Percentiles rank a stretch among this genome's conserved stretches.
phyloP scores from a whole-genome alignment of 495 filamentous ascomycete genomes.

The Pyrenula massariospora region DNA sequence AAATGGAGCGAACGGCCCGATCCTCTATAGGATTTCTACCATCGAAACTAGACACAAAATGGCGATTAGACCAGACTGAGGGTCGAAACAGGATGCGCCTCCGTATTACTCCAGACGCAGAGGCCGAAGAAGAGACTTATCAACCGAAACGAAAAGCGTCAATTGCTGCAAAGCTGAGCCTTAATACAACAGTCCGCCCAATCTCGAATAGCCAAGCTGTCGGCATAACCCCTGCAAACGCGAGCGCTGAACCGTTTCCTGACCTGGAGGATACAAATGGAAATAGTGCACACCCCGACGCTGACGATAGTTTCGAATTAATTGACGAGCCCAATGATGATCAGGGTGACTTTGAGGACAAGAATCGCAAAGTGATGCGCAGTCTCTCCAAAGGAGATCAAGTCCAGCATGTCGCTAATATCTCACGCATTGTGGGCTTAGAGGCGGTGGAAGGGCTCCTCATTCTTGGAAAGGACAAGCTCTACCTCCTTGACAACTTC shows the following conservation, averaged over 20 bases:
- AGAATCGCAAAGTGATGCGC: constrained; percentile 93
- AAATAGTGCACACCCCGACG: constrained; percentile 17
- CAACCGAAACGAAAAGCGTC: constrained; percentile 70
- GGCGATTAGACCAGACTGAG: constrained; percentile 90
- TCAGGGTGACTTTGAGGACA: constrained; percentile 84
- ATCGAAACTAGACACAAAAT: constrained; percentile 52
- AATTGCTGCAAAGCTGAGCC: constrained; percentile 26
- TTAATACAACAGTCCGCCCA: constrained; percentile 23
- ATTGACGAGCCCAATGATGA: constrained; percentile 79
- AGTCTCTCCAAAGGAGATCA: constrained; percentile 83
- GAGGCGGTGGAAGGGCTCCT: constrained; percentile 87
- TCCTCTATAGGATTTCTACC: constrained; percentile 72
- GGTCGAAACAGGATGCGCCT: constrained; percentile 91
- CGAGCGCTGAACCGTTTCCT: constrained; percentile 13
- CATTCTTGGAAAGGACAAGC: constrained; percentile 80
- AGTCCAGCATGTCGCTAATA: constrained; percentile 90
- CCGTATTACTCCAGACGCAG: constrained; percentile 66
- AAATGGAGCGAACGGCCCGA: constrained; percentile 59
- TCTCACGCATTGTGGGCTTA: constrained; percentile 84
- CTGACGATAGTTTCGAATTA: constrained; percentile 89
- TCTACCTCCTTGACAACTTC: constrained; percentile 91
- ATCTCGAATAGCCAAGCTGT: constrained; percentile 21
- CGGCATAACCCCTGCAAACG: constrained; percentile 20
- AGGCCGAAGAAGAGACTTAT: constrained; percentile 57
- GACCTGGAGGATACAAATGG: constrained; percentile 30